Conservation (phyloP, 352 stramenopile species). For the Globisporangium paddicum region DNA sequence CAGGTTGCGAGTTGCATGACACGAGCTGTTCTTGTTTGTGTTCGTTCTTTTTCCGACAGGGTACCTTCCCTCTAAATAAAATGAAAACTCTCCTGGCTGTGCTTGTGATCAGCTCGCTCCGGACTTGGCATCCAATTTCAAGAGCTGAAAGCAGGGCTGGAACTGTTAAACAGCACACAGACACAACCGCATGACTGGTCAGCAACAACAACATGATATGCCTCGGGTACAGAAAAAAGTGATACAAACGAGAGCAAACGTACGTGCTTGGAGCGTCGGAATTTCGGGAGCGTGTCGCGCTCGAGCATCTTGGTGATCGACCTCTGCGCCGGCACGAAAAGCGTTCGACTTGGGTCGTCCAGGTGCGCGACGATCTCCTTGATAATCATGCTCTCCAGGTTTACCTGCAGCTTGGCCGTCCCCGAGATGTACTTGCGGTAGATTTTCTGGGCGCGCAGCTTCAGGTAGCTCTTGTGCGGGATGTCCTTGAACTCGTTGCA, state of each 20-base stretch:
- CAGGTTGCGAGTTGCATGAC: neutral
- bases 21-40: neutral
- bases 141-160: slow-evolving; percentile 32
- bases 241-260: slow-evolving; percentile 6
- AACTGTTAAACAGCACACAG: slow-evolving; percentile 17
- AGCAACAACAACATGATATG: neutral
- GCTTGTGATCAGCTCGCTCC: neutral
- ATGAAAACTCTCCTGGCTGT: neutral
- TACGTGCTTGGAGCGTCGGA: slow-evolving; percentile 67
- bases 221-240: neutral
- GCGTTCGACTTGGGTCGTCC: slow-evolving; percentile 46
- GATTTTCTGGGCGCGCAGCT: slow-evolving; percentile 73
- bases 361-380: slow-evolving; percentile 52
- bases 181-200: neutral
- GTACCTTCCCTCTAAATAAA: neutral
- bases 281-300: slow-evolving; percentile 69
- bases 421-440: slow-evolving; percentile 73
- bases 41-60: neutral
- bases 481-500: slow-evolving; percentile 83
- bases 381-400: slow-evolving; percentile 51
- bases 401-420: slow-evolving; percentile 64
- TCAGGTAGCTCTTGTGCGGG: slow-evolving; percentile 66
- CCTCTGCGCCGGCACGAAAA: slow-evolving; percentile 52
- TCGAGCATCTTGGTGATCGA: slow-evolving; percentile 80
- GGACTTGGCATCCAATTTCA: slow-evolving; percentile 18